These are phyloP conservation scores for Thalassiosira livingstoniorum DNA, from an alignment of 352 stramenopile species.

Conservation along the genomic window DNA sequence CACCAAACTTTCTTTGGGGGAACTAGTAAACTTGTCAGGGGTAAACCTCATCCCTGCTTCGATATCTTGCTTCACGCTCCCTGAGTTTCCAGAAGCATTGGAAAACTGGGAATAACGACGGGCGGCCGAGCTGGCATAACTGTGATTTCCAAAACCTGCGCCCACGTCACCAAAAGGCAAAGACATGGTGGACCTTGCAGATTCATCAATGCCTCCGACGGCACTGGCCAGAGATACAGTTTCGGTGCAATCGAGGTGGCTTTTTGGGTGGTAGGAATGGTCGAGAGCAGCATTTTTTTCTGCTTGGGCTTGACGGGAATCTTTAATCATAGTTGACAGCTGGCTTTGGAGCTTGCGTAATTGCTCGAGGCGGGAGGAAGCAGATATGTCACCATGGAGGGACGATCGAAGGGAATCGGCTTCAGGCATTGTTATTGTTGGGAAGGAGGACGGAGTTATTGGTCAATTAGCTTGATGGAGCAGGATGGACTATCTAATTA, in stretches of 20 bases:
- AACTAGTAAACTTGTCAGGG: neutral
- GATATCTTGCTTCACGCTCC: neutral
- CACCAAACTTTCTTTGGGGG: neutral
- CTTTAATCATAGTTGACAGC: conserved; percentile 7
- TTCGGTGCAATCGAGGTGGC: too few species aligned
- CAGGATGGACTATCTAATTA: too few species aligned
- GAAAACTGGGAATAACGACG: too few species aligned
- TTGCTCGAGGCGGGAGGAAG: neutral
- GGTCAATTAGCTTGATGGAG: too few species aligned
- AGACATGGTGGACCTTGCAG: neutral
- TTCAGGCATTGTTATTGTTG: too few species aligned
- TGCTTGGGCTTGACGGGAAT: neutral
- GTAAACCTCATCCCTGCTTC: neutral
- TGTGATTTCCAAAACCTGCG: neutral
- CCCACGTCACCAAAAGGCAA: neutral
- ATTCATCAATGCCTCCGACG: neutral
- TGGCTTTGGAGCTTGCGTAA: conserved; percentile 1
- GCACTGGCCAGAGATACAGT: neutral
- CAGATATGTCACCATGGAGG: neutral
- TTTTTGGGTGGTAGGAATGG: neutral
- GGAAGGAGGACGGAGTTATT: too few species aligned
- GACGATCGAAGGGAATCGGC: too few species aligned
- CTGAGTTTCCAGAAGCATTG: neutral
- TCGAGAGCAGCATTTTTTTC: neutral
- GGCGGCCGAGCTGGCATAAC: neutral